Evolutionary conservation across 2,329 filamentous ascomycete genomes (phyloP), one percentile per base, ranked within the genome.

Genomic region (Nannizziopsis arthrosporioides): DNA sequence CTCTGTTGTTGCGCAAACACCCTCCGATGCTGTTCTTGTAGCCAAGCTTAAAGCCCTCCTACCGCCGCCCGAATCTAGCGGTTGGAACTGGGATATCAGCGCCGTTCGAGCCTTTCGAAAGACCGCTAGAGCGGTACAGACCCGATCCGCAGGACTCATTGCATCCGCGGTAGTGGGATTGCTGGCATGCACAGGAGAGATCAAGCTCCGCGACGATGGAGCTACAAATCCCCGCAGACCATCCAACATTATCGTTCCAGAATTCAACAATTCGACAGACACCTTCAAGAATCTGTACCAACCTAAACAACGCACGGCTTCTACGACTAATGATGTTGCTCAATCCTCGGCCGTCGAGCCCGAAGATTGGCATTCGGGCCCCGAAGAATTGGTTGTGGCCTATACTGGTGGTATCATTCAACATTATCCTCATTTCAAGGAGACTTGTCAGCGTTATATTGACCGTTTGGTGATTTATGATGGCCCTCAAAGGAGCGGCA

Each of bases 351-450:
- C 17, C 10, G n/a, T 30, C 40, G 41, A 38, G n/a, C 14, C 32
- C 22, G 46, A 48, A 7, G 65, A 66, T 51, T 69, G 67, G 67
- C 62, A 66, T 42, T 68, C 66, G 3, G 67, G 66, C 6, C 63
- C 67, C 0, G 73, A 78, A 52, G 81, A 85, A 56, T 63, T 90
- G 27, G 80, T 85, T 1, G 81, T 87, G 18, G 84, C 83, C 1
- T 87, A 85, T 59, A 85, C 84, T 0, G 84, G 84, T 17, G 81
- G 82, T 7, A 85, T 83, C 59, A 86, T 87, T 48, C 75, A 78
- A 8, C 78, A 83, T 56, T 85, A 85, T 59, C 82, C 84, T 42
- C 73, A 82, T 56, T 85, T 84, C 62, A 67, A 83, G 27, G 63
- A 67, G 40, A 80, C 82, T 50, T 84, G 80, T 54, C 81, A 85